Base-by-base conservation (phyloP, 768 basidiomycete genomes). In the Lentinula edodes region DNA sequence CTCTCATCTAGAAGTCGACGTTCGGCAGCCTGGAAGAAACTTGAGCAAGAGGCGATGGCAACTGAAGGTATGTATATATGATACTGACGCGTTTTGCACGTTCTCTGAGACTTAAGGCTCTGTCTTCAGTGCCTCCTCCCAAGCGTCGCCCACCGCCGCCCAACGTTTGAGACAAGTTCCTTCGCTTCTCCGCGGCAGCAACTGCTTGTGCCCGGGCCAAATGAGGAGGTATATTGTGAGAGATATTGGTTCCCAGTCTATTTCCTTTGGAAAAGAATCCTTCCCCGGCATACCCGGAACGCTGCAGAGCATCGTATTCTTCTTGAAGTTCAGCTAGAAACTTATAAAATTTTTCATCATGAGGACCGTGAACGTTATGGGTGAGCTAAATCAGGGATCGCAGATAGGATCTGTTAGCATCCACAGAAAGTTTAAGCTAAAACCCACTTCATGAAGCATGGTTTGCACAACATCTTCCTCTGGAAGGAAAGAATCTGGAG, bases 321-420 rank as follows among this genome's bases (percentile, higher is more conserved):
- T 93, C 89, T 68, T 94, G 89, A 2, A 96, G 78, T 20, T 79
- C 81, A 2, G 83, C 76, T 5, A 92, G 81, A 65, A 83, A 83
- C 60, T 88, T 86, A 76, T 92, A 90, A 66, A 94, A 91, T 56
- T 81, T 83, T 54, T 91, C 88, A 66, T 98, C 92, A 66, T 97
- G 95, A 5, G 93, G 90, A 3, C 93, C 92, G 67, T 93, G 91
- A 7, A 90, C 85, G 68, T 90, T 93, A 69, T 95, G 93, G 0
- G 93, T 89, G 41, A 96, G 87, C 92, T 95, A 38, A 42, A 32
- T 18, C 36, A 39, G 23, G 12, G 55, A 23, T 7, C 8, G 28
- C 20, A 53, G 32, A 9, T 23, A 39, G 23, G 39, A 20, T 32
- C 3, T 48, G 2, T 23, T n/a, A 51, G 53, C 38, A 50, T 15